Base-by-base conservation (phyloP, 805 yeast genomes). In the Yarrowia alimentaria region DNA sequence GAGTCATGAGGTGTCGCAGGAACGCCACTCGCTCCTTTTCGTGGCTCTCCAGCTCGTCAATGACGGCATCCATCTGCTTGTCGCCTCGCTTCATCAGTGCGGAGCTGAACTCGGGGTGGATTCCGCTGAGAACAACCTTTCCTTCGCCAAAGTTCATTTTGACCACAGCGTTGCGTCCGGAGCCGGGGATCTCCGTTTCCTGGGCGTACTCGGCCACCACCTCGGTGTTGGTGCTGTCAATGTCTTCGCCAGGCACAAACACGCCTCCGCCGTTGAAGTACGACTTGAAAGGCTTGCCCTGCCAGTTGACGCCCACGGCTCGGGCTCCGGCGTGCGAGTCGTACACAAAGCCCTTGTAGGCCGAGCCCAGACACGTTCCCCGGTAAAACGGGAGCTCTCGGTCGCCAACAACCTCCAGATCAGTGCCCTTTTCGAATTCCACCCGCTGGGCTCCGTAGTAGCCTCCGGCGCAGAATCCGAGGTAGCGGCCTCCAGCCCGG, bases 401-500 rank as follows among this genome's bases (percentile, higher is more conserved):
- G 0, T 83, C 65, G 0, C 99, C 99, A 40, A 82, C 73, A 3
- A 93, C 96, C 61, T 87, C 96, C 75, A 87, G 70, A 1, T 53
- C 54, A 0, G 79, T 76, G 2, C 93, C 94, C 22, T 77, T 81
- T 58, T 87, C 96, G 64, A 93, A 93, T 61, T 91, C 97, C 57
- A 85, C 81, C 31, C 82, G 66, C 0, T 75, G 66, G 10, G 90
- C 75, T 1, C 82, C 91, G 61, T 79, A 93, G 67, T 93, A 93
- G 0, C 85, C 98, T 33, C 99, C 99, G 8, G 99, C 93, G 68
- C 99, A 93, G 56, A 93, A 79, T 0, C 99, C 99, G 16, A 91
- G 65, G 60, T 71, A 88, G 42, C 72, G 70, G 1, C 99, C 99
- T 22, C 98, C 99, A 51, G 72, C 71, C 22, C 79, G 71, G 1